Evolutionary conservation across 2,329 filamentous ascomycete species (phyloP).

Genomic region (Sclerotiophoma versabilis): DNA sequence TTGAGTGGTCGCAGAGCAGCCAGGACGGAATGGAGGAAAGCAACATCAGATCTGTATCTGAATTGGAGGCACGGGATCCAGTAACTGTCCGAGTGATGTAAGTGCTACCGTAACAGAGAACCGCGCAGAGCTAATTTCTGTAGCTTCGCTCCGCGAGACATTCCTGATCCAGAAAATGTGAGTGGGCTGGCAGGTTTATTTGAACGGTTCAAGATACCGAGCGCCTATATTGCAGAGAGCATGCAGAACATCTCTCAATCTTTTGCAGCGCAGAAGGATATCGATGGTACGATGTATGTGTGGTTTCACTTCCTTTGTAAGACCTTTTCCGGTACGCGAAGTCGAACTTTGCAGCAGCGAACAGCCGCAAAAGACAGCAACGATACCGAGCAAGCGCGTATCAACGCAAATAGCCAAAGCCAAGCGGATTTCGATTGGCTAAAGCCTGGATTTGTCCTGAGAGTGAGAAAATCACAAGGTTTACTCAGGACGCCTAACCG

Average conservation of each 20-base stretch:
- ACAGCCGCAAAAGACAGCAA: not conserved
- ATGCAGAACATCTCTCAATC: conserved; percentile 37
- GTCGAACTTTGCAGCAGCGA: conserved; percentile 16
- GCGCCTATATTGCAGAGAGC: conserved; percentile 35
- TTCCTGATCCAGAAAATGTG: conserved; percentile 16
- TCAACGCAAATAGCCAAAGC: conserved; percentile 17
- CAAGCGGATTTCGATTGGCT: conserved; percentile 37
- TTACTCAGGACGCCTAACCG: conserved; percentile 9
- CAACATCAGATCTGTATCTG: conserved; percentile 6
- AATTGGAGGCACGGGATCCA: conserved; percentile 13
- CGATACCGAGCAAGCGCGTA: not conserved
- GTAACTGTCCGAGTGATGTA: conserved; percentile 31
- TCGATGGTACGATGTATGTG: conserved; percentile 23
- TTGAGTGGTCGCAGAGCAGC: conserved; percentile 29
- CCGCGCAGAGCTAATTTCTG: conserved; percentile 1
- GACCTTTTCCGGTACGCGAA: conserved; percentile 20
- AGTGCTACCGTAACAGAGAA: not conserved
- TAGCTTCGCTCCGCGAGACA: conserved; percentile 37
- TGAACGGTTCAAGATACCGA: conserved; percentile 29
- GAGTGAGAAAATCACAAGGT: conserved; percentile 16
- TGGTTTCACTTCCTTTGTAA: conserved; percentile 46
- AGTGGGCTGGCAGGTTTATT: conserved; percentile 27
- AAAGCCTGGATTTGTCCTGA: conserved; percentile 36
- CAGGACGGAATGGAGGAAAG: conserved; percentile 16
- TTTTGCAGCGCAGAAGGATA: conserved; percentile 31